Evolutionary conservation across 768 basidiomycete genomes (phyloP).

Genomic region (Trametes cubensis): DNA sequence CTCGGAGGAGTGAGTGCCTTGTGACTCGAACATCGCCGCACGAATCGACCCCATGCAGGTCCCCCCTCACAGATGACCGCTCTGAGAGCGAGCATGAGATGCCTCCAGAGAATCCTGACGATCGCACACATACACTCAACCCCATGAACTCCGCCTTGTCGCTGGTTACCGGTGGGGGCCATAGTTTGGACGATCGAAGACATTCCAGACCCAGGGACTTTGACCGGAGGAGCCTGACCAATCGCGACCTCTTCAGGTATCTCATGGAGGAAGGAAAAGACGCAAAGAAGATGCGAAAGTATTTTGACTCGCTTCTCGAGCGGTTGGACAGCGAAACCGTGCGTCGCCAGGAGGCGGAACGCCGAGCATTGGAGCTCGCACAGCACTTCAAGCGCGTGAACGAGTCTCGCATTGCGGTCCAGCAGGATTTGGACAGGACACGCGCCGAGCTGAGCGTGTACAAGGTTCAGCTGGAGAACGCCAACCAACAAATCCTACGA

Average conservation of each 20-base stretch:
- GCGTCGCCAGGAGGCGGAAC: conserved; percentile 49
- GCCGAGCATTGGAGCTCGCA: conserved; percentile 50
- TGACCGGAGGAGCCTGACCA: conserved; percentile 25
- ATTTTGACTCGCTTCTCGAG: conserved; percentile 34
- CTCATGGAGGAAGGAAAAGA: conserved; percentile 30
- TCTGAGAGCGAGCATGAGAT: conserved; percentile 21
- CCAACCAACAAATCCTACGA: conserved; percentile 46
- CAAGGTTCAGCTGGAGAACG: conserved; percentile 48
- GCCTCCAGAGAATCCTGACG: neutral
- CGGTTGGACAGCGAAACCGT: conserved; percentile 44
- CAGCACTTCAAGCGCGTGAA: conserved; percentile 44
- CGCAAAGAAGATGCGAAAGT: conserved; percentile 31
- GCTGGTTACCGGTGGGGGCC: conserved; percentile 11
- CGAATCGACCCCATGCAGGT: conserved; percentile 1
- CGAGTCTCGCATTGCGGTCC: conserved; percentile 42
- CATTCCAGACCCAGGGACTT: conserved; percentile 20
- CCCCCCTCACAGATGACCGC: conserved; percentile 20
- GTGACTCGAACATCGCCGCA: neutral
- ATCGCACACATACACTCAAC: conserved; percentile 9
- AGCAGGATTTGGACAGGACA: conserved; percentile 41
- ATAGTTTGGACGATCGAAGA: conserved; percentile 20
- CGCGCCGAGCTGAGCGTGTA: conserved; percentile 49
- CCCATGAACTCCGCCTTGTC: conserved; percentile 21
- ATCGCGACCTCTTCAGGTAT: conserved; percentile 30
- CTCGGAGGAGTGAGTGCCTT: conserved; percentile 20